Percentiles rank a stretch among this genome's conserved stretches.
Evolutionary conservation across 768 basidiomycete species (phyloP).

Genomic region (Psilocybe azurescens): DNA sequence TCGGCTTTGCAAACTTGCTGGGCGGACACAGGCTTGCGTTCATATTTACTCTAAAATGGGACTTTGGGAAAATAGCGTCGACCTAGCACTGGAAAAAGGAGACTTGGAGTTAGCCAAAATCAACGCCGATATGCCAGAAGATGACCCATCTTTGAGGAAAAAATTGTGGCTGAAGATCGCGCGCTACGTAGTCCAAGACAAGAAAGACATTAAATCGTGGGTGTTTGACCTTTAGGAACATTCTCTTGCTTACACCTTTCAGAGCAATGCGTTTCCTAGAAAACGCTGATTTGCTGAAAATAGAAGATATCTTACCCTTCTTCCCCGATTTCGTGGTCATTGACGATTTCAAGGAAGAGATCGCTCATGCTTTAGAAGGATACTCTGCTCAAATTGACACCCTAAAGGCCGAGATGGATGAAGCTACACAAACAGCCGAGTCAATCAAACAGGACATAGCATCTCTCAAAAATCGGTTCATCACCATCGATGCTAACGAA

Average conservation of each 20-base stretch:
- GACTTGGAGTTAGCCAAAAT: conserved; percentile 94
- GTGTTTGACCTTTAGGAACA: conserved; percentile 35
- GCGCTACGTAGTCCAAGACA: conserved; percentile 97
- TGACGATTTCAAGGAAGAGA: conserved; percentile 99
- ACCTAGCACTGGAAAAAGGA: conserved; percentile 91
- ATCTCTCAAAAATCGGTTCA: conserved; percentile 84
- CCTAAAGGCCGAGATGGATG: conserved; percentile 95
- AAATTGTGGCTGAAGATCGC: conserved; percentile 99
- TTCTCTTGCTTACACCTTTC: conserved; percentile 12
- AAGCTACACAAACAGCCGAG: conserved; percentile 90
- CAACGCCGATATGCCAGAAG: conserved; percentile 94
- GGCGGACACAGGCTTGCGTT: conserved; percentile 87
- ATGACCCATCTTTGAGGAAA: conserved; percentile 85
- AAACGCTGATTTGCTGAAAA: conserved; percentile 92
- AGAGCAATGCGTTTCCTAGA: conserved; percentile 98
- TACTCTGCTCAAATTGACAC: conserved; percentile 91
- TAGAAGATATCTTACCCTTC: conserved; percentile 98
- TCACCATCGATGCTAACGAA: conserved; percentile 89
- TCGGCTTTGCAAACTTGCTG: conserved; percentile 84
- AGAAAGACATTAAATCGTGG: conserved; percentile 97
- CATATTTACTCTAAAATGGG: conserved; percentile 99
- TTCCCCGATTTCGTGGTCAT: conserved; percentile 99
- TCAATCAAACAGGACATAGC: conserved; percentile 92
- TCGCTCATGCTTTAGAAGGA: conserved; percentile 92
- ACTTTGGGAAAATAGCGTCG: conserved; percentile 94